Evolutionary conservation across 805 yeast species (phyloP), one percentile per base, ranked within the genome.

Genomic region (Starmerella kuoi): DNA sequence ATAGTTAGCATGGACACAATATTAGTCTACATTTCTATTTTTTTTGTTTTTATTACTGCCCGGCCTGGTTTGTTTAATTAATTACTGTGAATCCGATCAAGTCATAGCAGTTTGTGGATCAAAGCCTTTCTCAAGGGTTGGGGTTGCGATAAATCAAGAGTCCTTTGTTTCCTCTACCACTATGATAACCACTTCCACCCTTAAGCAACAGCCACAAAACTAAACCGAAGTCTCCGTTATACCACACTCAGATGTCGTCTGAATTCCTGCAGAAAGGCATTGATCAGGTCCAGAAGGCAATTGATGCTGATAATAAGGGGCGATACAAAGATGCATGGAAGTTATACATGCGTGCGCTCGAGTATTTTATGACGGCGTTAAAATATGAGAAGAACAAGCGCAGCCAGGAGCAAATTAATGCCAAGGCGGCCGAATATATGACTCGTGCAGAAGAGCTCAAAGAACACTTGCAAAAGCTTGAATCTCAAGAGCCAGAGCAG

Each of bases 241-340:
- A n/a, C n/a, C n/a, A n/a, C n/a, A n/a, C n/a, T n/a, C 11, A 27
- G 15, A 54, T 54, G 57, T 52, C 56, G 33, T 40, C 51, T 22
- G 95, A 88, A 57, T 88, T 88, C 60, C 70, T 91, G 32, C 77
- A 81, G 46, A 91, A 91, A 59, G 98, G 96, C n/a, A 86, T 91
- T 20, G 95, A 86, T 49, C 70, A 86, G 28, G 93, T 91, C 17
- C 94, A 86, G 58, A 80, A 79, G 61, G 98, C 98, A 20, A 86
- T 91, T 42, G 95, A 86, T 59, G 85, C 94, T 5, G 98, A 91
- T 59, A 76, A 84, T 15, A 86, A 86, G 20, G 79, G 88, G 40
- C 72, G 79, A 50, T 88, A 87, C 55, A 95, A 84, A 40, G 97
- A 91, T 52, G 97, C 98, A 0, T 88, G 88, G 61, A 82, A 85